These are phyloP conservation scores for Tylopilus sp. DNA, from an alignment of 768 basidiomycete genomes.

Conservation along the genomic window DNA sequence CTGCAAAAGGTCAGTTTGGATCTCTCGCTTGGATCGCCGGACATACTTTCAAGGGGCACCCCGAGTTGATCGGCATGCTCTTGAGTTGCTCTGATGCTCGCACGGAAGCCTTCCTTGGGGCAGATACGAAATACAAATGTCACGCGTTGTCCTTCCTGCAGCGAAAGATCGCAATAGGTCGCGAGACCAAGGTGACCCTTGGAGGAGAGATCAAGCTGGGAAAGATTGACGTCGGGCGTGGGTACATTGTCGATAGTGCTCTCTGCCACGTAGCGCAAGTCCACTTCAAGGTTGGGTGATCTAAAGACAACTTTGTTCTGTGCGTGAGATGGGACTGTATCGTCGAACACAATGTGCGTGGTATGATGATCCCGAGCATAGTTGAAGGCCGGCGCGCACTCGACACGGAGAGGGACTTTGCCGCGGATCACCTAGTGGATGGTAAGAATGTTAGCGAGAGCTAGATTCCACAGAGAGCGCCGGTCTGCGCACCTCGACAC, in stretches of 20 bases:
- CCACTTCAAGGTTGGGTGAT: constrained; percentile 57
- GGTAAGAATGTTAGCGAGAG: background rate
- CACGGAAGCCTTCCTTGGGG: constrained; percentile 35
- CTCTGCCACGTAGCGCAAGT: constrained; percentile 73
- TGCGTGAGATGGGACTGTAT: constrained; percentile 36
- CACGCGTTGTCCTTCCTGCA: constrained; percentile 86
- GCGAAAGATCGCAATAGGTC: constrained; percentile 52
- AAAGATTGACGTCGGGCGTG: constrained; percentile 52
- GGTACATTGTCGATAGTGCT: constrained; percentile 48
- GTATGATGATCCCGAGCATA: constrained; percentile 80
- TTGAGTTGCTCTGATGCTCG: constrained; percentile 30
- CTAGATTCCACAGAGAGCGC: background rate
- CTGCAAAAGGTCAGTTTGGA: constrained; percentile 22
- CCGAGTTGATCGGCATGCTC: constrained; percentile 43
- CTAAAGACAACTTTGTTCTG: constrained; percentile 62
- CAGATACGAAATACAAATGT: constrained; percentile 81
- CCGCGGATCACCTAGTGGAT: constrained; percentile 82
- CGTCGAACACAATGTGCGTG: constrained; percentile 52
- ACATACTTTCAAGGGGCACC: constrained; percentile 42
- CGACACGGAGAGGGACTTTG: constrained; percentile 70
- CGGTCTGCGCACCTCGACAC: constrained; percentile 54
- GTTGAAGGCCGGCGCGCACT: constrained; percentile 96
- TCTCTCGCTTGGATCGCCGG: background rate
- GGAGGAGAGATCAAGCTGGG: constrained; percentile 58
- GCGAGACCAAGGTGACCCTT: constrained; percentile 76